Evolutionary conservation across 2,329 filamentous ascomycete genomes (phyloP), one percentile per base, ranked within the genome.

Genomic region (Diaporthe longicolla): DNA sequence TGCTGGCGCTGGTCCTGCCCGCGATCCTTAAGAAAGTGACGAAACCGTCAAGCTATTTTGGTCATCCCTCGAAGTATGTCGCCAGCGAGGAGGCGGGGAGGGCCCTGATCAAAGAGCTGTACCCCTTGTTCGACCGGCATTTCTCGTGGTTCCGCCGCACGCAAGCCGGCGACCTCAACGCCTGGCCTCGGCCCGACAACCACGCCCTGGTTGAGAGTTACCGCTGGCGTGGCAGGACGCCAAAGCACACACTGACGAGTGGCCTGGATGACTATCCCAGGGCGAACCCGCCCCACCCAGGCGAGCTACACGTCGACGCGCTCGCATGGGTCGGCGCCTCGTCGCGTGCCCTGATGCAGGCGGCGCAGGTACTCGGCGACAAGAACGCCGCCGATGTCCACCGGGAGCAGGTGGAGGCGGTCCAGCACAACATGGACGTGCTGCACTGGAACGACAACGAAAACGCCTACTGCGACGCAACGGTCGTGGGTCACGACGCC

Each of bases 241-340:
- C 93, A 37, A 90, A 91, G 70, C 95, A 98, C 81, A 92, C 96
- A 72, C 87, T 98, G 52, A 95, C 95, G 3, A 97, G 94, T 52
- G 95, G 95, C 8, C 89, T 98, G 1, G 95, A 98, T 79, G 95
- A 98, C 83, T 98, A 98, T 79, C 95, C 95, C 50, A 93, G 95
- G 65, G 88, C 95, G 8, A 93, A 97, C 82, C 95, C 95, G n/a
- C 95, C 95, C 35, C 95, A 97, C 80, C 95, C 95, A 0, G 95
- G 94, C 78, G 95, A 98, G 89, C 88, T 98, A 45, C 95, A 98
- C 81, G 91, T 95, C 26, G 95, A 98, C 82, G 87, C 98, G 66
- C 93, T 98, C 80, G 94, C 93, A 68, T 98, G 95, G 95, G 93
- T 98, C 83, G 95, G 95, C 11, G 91, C 97, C 85, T 96, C 97